Evolutionary conservation across 345 rosid genomes (phyloP).

Genomic region (Trapa bicornis): DNA sequence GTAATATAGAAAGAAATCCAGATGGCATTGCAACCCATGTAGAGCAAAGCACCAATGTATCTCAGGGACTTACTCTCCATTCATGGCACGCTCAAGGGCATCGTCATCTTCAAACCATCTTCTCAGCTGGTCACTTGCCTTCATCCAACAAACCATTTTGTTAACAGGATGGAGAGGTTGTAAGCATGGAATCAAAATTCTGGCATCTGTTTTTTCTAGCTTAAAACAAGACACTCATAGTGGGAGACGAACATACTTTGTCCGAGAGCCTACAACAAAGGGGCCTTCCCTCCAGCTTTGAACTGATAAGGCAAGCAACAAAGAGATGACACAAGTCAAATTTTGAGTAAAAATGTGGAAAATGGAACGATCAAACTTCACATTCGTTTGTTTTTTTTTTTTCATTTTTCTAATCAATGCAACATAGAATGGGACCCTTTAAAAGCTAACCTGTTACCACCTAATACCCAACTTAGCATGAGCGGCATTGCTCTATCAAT

Average conservation of each 20-base stretch:
- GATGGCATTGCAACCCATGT: background rate
- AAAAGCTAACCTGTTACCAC: constrained; percentile 71
- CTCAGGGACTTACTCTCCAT: constrained; percentile 51
- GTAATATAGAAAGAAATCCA: background rate
- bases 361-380: too few relatives aligned
- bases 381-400: too few relatives aligned
- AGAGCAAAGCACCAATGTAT: background rate
- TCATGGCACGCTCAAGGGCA: constrained; percentile 65
- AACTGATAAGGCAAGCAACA: constrained; percentile 29
- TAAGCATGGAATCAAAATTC: constrained; percentile 6
- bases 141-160: background rate
- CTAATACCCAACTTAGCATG: constrained; percentile 86
- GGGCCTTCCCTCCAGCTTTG: constrained; percentile 74
- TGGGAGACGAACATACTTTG: constrained; percentile 28
- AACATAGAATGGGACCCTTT: background rate
- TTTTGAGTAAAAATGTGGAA: background rate
- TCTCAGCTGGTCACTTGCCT: constrained; percentile 39
- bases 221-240: background rate
- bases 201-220: background rate
- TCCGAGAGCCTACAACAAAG: constrained; percentile 76
- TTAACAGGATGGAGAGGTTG: background rate
- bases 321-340: background rate
- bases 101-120: constrained; percentile 53
- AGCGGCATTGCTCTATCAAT: constrained; percentile 70
- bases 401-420: background rate